These are phyloP conservation scores for Jaminaea rosea DNA, from an alignment of 1,284 basidiomycete genomes.

Conservation along the genomic window DNA sequence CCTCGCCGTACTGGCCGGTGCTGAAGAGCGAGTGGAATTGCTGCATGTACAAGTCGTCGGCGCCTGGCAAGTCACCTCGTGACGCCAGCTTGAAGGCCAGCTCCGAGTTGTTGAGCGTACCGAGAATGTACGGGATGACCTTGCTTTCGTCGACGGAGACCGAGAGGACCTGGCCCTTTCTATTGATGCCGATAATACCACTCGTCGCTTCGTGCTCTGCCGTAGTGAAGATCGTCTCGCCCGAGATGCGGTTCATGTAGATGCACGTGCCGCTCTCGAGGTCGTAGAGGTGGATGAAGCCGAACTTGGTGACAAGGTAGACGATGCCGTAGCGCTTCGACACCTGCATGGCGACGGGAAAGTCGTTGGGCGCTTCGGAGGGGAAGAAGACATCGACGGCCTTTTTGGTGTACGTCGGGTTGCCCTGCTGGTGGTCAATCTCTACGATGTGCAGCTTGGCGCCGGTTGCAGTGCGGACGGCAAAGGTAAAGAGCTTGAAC, in stretches of 20 bases:
- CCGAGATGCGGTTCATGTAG: slow-evolving; percentile 99
- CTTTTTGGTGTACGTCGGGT: slow-evolving; percentile 94
- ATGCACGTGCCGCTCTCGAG: slow-evolving; percentile 96
- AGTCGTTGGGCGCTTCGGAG: slow-evolving; percentile 93
- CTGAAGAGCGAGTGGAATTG: slow-evolving; percentile 92
- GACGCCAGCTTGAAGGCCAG: slow-evolving; percentile 97
- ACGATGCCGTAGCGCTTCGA: slow-evolving; percentile 94
- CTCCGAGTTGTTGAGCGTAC: slow-evolving; percentile 90
- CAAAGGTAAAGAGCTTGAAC: slow-evolving; percentile 84
- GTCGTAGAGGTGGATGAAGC: slow-evolving; percentile 99
- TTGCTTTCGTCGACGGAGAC: slow-evolving; percentile 95
- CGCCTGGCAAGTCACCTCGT: slow-evolving; percentile 91
- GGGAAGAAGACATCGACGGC: slow-evolving; percentile 99
- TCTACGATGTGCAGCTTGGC: slow-evolving; percentile 99
- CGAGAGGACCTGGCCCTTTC: slow-evolving; percentile 95
- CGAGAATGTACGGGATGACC: slow-evolving; percentile 88
- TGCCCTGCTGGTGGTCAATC: slow-evolving; percentile 90
- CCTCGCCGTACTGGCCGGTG: slow-evolving; percentile 81
- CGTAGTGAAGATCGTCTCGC: slow-evolving; percentile 98
- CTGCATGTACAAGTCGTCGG: slow-evolving; percentile 91
- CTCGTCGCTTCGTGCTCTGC: slow-evolving; percentile 87
- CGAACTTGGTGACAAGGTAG: slow-evolving; percentile 97
- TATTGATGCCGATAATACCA: slow-evolving; percentile 98
- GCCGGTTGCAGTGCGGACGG: slow-evolving; percentile 86
- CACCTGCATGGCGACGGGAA: slow-evolving; percentile 99